Base-by-base conservation (phyloP, 1,284 basidiomycete genomes). In the Porogramme epimiltina region DNA sequence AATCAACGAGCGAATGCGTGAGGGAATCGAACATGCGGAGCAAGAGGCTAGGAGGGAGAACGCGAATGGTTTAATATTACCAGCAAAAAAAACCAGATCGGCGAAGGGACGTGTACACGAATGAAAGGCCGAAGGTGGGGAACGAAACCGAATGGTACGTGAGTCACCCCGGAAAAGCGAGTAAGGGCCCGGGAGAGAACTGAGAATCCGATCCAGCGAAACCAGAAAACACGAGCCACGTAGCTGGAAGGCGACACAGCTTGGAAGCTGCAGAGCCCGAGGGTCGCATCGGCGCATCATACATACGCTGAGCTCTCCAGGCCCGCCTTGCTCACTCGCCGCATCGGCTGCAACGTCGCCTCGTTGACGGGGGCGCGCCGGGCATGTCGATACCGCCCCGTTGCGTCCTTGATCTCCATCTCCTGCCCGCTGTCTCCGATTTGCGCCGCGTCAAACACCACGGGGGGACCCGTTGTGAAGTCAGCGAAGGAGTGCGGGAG, bases 301-400 rank as follows among this genome's bases (percentile, higher is more conserved):
- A 61, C 50, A 49, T 66, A 66, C 43, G 61, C 58, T 6, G 67
- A 54, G 51, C 82, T 92, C 75, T 95, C 93, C 58, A 95, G 70
- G 28, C 93, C 93, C 3, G 93, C 93, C 71, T 95, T 95, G 67
- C 89, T 92, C 50, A 93, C 91, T 52, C 93, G 76, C 54, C 93
- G 73, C 74, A 90, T 79, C 19, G 93, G 93, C 68, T 94, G 92
- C 55, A 95, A 70, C 22, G 93, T 95, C 39, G 75, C 85, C 70
- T 91, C 88, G 65, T 94, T 82, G 20, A 95, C 92, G 1, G 93
- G 92, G 23, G 91, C 91, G 41, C 85, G 78, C 60, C 92, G 77
- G 42, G 87, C 85, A 69, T 94, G 92, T 33, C 91, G 75, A 74
- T 93, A 95, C 51, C 93, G 79, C 38, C 93, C 93, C 58, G 78